Conservation (phyloP, 495 filamentous ascomycete species). For the Xylaria sp. region DNA sequence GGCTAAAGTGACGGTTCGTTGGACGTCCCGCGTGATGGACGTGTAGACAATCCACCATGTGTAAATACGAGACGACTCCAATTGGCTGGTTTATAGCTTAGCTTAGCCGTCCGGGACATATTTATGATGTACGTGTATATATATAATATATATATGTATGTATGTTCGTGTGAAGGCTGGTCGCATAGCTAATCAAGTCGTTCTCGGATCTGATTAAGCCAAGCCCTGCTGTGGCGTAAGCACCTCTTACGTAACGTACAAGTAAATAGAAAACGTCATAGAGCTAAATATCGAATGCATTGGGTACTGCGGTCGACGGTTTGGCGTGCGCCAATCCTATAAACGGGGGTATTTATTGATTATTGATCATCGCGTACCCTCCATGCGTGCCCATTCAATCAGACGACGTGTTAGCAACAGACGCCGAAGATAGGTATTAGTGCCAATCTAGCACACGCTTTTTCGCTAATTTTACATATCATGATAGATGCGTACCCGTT, state of each 20-base stretch:
- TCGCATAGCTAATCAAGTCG: neutral
- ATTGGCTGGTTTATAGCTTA: neutral
- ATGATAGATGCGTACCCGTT: constrained; percentile 2
- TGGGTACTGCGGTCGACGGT: neutral
- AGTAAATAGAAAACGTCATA: neutral
- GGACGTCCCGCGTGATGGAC: neutral
- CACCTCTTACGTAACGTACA: neutral
- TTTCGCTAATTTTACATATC: constrained; percentile 26
- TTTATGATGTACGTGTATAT: too few species aligned
- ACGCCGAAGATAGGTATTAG: constrained; percentile 5
- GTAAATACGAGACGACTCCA: neutral
- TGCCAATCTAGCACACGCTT: neutral
- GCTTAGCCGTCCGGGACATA: constrained; percentile 8
- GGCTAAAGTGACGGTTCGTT: constrained; percentile 10
- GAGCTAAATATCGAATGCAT: neutral
- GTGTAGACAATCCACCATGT: neutral
- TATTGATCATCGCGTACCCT: constrained; percentile 18
- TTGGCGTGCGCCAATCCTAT: neutral
- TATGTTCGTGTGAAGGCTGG: neutral
- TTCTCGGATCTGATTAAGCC: neutral
- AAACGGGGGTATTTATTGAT: constrained; percentile 22
- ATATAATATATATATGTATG: too few species aligned
- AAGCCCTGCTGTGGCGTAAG: neutral
- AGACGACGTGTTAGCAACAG: neutral
- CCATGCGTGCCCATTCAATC: constrained; percentile 7